Evolutionary conservation across 2,329 filamentous ascomycete species (phyloP), one percentile per base, ranked within the genome.

Genomic region (Xylaria polymorpha): DNA sequence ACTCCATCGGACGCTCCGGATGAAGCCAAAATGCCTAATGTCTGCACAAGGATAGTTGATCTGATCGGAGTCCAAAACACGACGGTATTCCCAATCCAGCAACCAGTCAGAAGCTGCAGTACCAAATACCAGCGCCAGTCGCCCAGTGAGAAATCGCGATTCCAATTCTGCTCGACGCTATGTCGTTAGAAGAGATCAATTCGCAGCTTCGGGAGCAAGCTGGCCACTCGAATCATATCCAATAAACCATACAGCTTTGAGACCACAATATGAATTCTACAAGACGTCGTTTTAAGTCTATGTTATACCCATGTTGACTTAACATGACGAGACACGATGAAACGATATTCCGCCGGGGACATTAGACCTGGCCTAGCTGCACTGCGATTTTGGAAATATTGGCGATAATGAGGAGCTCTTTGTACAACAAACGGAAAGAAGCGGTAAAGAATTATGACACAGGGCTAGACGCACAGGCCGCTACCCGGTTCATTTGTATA

Each of bases 401-500:
- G 48, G 60, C 51, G 61, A 58, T 53, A 41, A 39, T 14, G 37
- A 51, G 59, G 50, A 44, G 35, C n/a, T 69, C 20, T 64, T 64
- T 71, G 72, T 72, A 75, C 70, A 73, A 73, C 66, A 69, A 44
- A 25, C 18, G 44, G 63, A 64, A 61, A 69, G 56, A 44, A 53
- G 62, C 69, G 57, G 70, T 43, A 66, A 53, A 69, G 64, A 55
- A 67, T 59, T 50, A 69, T 29, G 56, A 58, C 43, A 66, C 63
- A 64, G 63, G 71, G 61, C 22, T 60, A 15, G 29, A 68, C 46
- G 63, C 56, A 61, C 18, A 61, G n/a, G 29, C 43, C 29, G 64
- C 71, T 65, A 62, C 61, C 29, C 41, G 61, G 67, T 69, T 69
- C 64, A 72, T 72, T 74, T 75, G 74, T 76, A 76, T 75, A 75